Evolutionary conservation across 805 yeast genomes (phyloP), one percentile per base, ranked within the genome.

Genomic region (Aciculoconidium aculeatum): DNA sequence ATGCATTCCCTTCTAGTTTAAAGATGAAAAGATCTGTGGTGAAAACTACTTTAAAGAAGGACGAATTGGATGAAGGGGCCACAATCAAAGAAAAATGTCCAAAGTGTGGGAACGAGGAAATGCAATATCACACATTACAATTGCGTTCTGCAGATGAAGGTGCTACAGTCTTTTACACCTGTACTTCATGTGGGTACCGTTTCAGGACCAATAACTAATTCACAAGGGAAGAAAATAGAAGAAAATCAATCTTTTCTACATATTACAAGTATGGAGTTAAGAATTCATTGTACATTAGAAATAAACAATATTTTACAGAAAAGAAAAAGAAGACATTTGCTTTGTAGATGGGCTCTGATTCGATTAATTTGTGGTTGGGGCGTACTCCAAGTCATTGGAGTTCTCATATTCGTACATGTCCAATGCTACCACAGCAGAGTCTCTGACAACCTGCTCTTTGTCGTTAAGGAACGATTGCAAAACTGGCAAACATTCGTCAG

Each of bases 61-160:
- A 75, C 39, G 96, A 90, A 42, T 60, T 84, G 25, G 94, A 80
- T 36, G 96, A 87, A 37, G 98, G 97, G 40, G 98, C 98, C 21
- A 82, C 94, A 8, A 92, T 92, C 55, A 83, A 88, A 55, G 99
- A 92, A 58, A 88, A 83, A 52, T 92, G 99, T 69, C 97, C 97
- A n/a, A 77, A 88, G 58, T 92, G 98, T 74, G 96, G 95, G 28
- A 75, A 88, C 59, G 96, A 92, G 51, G 96, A 92, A 59, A 94
- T 94, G 98, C 88, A 80, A 54, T 92, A 90, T 55, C 97, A 92
- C 53, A 92, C 98, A 4, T 67, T 92, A 44, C 99, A 92, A 61
- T 71, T 92, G 46, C 78, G 99, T 63, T 83, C 95, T 31, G 99
- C 98, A 1, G 99, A 92, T 70, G 99, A 92, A 71, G 99, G 98